Percentiles rank a stretch among this genome's conserved stretches.
Evolutionary conservation across 345 rosid genomes (phyloP).

Genomic region (Viola odorata): DNA sequence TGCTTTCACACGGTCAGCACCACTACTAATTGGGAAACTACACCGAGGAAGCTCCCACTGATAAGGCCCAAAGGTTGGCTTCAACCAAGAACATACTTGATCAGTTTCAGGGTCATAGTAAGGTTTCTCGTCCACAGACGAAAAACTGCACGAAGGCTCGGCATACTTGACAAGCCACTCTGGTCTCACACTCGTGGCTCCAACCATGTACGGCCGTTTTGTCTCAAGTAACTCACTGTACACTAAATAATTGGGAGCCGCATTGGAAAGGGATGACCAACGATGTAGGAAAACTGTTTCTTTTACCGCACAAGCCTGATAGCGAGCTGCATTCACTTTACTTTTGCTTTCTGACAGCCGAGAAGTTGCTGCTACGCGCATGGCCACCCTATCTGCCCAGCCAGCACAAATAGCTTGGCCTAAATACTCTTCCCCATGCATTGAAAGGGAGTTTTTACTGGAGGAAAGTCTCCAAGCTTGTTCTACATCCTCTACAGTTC

Average conservation of each 20-base stretch:
- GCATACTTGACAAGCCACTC: slow-evolving; percentile 79
- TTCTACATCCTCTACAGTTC: slow-evolving; percentile 59
- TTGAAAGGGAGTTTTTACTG: slow-evolving; percentile 40
- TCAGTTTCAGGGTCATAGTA: slow-evolving; percentile 53
- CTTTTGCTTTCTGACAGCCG: slow-evolving; percentile 29
- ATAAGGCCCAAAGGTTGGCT: slow-evolving; percentile 61
- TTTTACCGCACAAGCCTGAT: slow-evolving; percentile 63
- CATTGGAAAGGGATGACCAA: slow-evolving; percentile 52
- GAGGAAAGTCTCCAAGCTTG: slow-evolving; percentile 54
- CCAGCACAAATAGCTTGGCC: slow-evolving; percentile 89
- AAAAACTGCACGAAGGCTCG: slow-evolving; percentile 47
- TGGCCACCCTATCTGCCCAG: slow-evolving; percentile 92
- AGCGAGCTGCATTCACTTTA: slow-evolving; percentile 45
- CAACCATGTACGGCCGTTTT: slow-evolving; percentile 78
- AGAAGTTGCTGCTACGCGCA: slow-evolving; percentile 34
- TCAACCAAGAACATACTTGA: slow-evolving; percentile 47
- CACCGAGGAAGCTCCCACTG: slow-evolving; percentile 69
- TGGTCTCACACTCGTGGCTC: slow-evolving; percentile 65
- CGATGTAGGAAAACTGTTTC: slow-evolving; percentile 77
- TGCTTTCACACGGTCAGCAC: slow-evolving; percentile 35
- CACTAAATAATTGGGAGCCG: slow-evolving; percentile 84
- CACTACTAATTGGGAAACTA: slow-evolving; percentile 27
- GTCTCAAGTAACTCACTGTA: slow-evolving; percentile 66
- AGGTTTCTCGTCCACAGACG: slow-evolving; percentile 53
- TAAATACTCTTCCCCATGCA: slow-evolving; percentile 65